Evolutionary conservation across 2,329 filamentous ascomycete species (phyloP), one percentile per base, ranked within the genome.

Genomic region (Meredithiella fracta): DNA sequence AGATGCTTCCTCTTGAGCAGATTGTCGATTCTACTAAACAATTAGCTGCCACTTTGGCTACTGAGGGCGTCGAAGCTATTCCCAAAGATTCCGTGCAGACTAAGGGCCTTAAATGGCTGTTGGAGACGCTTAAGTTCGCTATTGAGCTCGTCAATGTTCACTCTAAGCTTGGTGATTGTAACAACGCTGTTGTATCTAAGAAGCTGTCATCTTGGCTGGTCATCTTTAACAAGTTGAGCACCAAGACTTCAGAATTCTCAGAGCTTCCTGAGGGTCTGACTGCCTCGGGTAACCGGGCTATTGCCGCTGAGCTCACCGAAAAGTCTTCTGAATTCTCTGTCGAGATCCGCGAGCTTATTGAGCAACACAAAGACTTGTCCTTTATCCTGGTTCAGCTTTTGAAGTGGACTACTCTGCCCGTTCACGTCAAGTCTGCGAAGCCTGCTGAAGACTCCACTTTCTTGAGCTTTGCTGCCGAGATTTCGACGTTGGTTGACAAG

Each of bases 401-500:
- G 22, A 74, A 76, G 0, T 94, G 86, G 84, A 72, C 79, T 3
- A 65, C 70, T 20, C 55, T 67, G 20, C 64, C 65, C 1, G 59
- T 59, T 3, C 15, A 15, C 5, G 17, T 52, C 23, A 23, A 37
- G 20, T n/a, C 50, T 15, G 59, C 62, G n/a, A 55, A 55, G 3
- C 8, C 62, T 5, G 56, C 67, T 23, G 64, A 65, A 1, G 59
- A 58, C 2, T 34, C 61, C 5, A 60, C 73, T 17, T 25, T 59
- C 11, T 49, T 59, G 5, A 65, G 68, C 0, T 76, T 89, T 47
- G 77, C 80, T 44, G 68, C 74, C 14, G 70, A 74, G 2, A 67
- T 88, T 1, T 77, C 86, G 38, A 76, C 68, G 1, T 72, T 85
- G n/a, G 78, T 83, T 50, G 86, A 94, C 66, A 78, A 79, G 52